Percentiles rank a stretch among this genome's conserved stretches.
These are phyloP conservation scores for Nitzschia putrida DNA, from an alignment of 108 stramenopile genomes.

Conservation along the genomic window DNA sequence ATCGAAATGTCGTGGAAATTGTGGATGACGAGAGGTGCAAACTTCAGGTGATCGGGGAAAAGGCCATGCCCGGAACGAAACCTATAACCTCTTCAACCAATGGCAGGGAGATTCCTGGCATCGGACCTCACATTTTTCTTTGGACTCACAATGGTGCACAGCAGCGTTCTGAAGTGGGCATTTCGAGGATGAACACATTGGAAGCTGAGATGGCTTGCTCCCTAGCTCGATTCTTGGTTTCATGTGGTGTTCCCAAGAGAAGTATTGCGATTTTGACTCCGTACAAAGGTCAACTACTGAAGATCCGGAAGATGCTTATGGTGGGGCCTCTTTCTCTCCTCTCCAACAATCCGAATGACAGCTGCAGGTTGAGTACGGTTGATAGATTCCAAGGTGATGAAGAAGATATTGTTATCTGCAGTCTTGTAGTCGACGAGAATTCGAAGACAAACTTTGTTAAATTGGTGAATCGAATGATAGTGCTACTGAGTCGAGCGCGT, in stretches of 20 bases:
- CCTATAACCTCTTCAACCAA: slow-evolving; percentile 1
- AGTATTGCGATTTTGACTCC: slow-evolving; percentile 52
- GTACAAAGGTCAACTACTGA: slow-evolving; percentile 48
- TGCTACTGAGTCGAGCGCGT: slow-evolving; percentile 44
- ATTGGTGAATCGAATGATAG: slow-evolving; percentile 42
- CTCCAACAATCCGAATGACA: slow-evolving; percentile 3
- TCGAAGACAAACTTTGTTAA: slow-evolving; percentile 43
- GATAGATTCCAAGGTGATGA: slow-evolving; percentile 57
- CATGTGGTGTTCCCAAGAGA: slow-evolving; percentile 36
- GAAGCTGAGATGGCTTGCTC: slow-evolving; percentile 19
- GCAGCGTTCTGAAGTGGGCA: slow-evolving; percentile 20
- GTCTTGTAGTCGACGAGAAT: slow-evolving; percentile 46
- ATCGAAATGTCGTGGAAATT: slow-evolving; percentile 35
- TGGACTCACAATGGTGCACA: slow-evolving; percentile 49
- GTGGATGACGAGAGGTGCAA: slow-evolving; percentile 34
- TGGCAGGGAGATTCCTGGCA: slow-evolving; percentile 43
- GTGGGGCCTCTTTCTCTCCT: background rate
- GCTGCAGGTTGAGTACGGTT: slow-evolving; percentile 39
- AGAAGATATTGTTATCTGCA: slow-evolving; percentile 45
- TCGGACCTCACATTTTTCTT: slow-evolving; percentile 40
- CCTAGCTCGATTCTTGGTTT: slow-evolving; percentile 32
- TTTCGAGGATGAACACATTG: slow-evolving; percentile 31
- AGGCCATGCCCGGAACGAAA: background rate
- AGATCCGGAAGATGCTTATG: slow-evolving; percentile 34
- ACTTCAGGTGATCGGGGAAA: slow-evolving; percentile 4